Evolutionary conservation across 1,139 yeast genomes (phyloP).

Genomic region (Lodderomyces metapsilosis): DNA sequence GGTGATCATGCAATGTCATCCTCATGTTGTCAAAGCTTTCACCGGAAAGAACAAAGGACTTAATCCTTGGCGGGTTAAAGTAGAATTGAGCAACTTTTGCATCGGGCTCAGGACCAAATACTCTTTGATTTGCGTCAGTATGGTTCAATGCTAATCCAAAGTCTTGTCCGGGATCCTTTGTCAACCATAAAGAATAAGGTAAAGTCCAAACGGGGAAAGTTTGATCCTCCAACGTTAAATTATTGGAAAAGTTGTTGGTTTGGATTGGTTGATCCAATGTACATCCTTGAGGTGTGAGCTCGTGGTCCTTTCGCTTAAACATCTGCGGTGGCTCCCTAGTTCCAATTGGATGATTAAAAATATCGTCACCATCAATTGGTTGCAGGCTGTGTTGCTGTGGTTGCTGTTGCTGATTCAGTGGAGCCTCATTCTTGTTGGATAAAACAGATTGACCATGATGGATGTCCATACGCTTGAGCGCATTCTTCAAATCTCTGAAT

Average conservation of each 20-base stretch:
- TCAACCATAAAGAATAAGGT: constrained; percentile 46
- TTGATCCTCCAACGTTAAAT: constrained; percentile 43
- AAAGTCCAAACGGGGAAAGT: constrained; percentile 48
- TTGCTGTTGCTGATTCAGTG: constrained; percentile 2
- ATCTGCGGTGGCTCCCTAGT: constrained; percentile 27
- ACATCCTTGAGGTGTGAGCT: constrained; percentile 35
- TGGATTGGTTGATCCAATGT: constrained; percentile 30
- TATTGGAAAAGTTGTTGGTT: constrained; percentile 46
- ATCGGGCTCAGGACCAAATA: constrained; percentile 42
- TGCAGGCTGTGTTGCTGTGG: background rate
- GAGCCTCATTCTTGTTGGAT: background rate
- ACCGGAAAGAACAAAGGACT: constrained; percentile 41
- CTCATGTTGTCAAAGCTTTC: constrained; percentile 25
- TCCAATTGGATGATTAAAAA: constrained; percentile 23
- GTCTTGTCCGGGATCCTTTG: constrained; percentile 39
- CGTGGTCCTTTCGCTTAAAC: constrained; percentile 23
- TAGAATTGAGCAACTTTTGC: constrained; percentile 41
- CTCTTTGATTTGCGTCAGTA: constrained; percentile 40
- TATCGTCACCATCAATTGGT: constrained; percentile 9
- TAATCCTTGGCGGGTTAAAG: constrained; percentile 47
- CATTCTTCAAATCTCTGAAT: constrained; percentile 27
- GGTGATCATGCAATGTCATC: constrained; percentile 27
- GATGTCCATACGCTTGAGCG: constrained; percentile 22
- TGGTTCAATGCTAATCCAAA: constrained; percentile 46
- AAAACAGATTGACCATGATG: constrained; percentile 7